A percentile compares a stretch with the other conserved stretches of the same genome.
Conservation (phyloP, 139 green algal species). For the Raphidocelis subcapitata region DNA sequence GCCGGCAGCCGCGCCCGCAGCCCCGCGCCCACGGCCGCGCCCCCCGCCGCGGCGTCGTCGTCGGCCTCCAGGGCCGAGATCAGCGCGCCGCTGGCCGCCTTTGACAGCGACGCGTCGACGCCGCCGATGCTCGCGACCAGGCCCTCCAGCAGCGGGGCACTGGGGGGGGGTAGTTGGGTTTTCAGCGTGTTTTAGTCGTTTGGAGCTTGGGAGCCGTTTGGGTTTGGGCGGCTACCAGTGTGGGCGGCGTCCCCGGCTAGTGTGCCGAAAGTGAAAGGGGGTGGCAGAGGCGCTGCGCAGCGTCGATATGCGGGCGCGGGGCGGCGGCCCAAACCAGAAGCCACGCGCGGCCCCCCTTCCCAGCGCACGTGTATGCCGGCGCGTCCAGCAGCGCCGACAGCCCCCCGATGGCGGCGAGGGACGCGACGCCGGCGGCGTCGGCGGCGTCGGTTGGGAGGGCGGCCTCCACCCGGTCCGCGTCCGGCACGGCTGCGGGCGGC, state of each 20-base stretch:
- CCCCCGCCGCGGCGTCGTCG: neutral
- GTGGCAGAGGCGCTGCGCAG: no score
- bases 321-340: neutral
- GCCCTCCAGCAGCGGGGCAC: constrained; percentile 62
- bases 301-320: neutral
- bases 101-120: constrained; percentile 66
- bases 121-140: constrained; percentile 80
- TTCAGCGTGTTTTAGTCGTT: neutral
- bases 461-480: constrained; percentile 9
- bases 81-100: constrained; percentile 47
- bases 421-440: constrained; percentile 18
- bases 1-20: neutral
- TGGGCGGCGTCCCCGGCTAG: no score
- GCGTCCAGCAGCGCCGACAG: constrained; percentile 24
- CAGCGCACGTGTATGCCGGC: constrained; percentile 8
- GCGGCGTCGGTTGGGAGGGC: constrained; percentile 19
- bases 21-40: neutral
- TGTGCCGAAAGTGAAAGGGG: no score
- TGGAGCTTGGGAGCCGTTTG: neutral
- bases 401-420: constrained; percentile 4
- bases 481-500: constrained; percentile 10
- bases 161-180: neutral
- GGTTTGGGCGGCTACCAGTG: neutral
- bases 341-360: no score
- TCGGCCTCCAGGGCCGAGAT: constrained; percentile 33